Evolutionary conservation across 805 yeast genomes (phyloP), one percentile per base, ranked within the genome.

Genomic region (Metschnikowia matae): DNA sequence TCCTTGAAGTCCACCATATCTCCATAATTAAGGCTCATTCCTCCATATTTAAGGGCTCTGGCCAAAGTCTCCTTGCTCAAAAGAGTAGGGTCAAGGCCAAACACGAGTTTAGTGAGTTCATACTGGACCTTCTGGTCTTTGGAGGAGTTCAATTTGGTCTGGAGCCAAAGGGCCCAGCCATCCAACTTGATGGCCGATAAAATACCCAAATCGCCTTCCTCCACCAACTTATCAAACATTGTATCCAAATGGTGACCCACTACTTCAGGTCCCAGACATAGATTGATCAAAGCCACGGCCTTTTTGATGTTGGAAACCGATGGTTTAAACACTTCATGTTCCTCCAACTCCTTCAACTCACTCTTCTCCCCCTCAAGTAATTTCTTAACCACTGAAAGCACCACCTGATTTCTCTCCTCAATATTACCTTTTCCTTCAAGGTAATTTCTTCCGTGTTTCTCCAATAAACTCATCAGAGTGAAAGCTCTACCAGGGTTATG

Each of bases 401-500:
- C 52, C 10, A 63, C 48, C 3, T 69, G 60, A 0, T 56, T 62
- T 40, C 69, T 61, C 23, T 34, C 46, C 6, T 44, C 40, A 13
- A 20, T 2, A 14, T 17, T 23, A 13, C 40, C 33, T 26, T 36
- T 14, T 6, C 26, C 40, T 5, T 35, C 34, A 3, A 54, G 55
- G 4, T 49, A 52, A 2, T 46, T 45, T 6, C 53, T 37, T 2
- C 57, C 49, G 39, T 64, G 69, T 42, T 68, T 67, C 10, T 63
- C 54, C 48, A 73, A 73, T 10, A 80, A 56, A 46, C 80, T 82
- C 74, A 77, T 71, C 15, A 82, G 72, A n/a, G 70, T 63, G 45
- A 66, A 65, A 1, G 75, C 83, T 49, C 85, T 65, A 11, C 84
- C 84, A 2, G 84, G 83, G 54, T 81, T 81, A 38, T 67, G 53